Evolutionary conservation across 169 alveolate species (phyloP), one percentile per base, ranked within the genome.

Genomic region (Plasmodium falciparum): DNA sequence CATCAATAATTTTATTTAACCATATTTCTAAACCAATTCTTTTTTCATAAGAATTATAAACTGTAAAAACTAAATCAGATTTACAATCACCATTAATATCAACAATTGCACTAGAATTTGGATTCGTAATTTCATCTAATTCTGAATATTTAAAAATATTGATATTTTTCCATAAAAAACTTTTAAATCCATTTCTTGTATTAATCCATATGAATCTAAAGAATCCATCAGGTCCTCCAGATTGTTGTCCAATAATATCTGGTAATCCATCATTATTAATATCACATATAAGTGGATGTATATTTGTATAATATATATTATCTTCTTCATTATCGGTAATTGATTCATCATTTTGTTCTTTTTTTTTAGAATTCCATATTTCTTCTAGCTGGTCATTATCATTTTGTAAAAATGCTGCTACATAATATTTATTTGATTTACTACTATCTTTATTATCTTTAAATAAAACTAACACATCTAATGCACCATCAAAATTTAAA

Each of bases 31-130:
- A 20, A 8, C 17, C 54, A 7, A 63, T 2, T 6, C 47, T 71
- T 43, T 74, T 78, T 54, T 52, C 20, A 39, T 74, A 47, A 6
- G 74, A 56, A 75, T 92, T 54, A 54, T 91, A 73, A 9, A 94
- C 92, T 39, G 93, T 93, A 49, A 95, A 94, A 1, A 95, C 96
- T 61, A 95, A 83, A 76, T 95, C 97, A 1, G 97, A 86, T 67
- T 97, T 95, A 71, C 97, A 95, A 74, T 95, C 97, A 7, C 97
- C 97, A 69, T 95, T 93, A 74, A 95, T 91, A 85, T 95, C 97
- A 54, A 95, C 96, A 63, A 95, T 93, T 13, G 97, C 96, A 15
- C 95, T 93, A 9, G 97, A 95, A 78, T 95, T 97, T 39, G 95
- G 97, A 39, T 88, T 78, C 15, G 91, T 93, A 67, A 93, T 94